A percentile compares a stretch with the other conserved stretches of the same genome.
These are phyloP conservation scores for Cenchrus purpureus DNA, from an alignment of 176 grass and related monocot genomes.

Conservation along the genomic window DNA sequence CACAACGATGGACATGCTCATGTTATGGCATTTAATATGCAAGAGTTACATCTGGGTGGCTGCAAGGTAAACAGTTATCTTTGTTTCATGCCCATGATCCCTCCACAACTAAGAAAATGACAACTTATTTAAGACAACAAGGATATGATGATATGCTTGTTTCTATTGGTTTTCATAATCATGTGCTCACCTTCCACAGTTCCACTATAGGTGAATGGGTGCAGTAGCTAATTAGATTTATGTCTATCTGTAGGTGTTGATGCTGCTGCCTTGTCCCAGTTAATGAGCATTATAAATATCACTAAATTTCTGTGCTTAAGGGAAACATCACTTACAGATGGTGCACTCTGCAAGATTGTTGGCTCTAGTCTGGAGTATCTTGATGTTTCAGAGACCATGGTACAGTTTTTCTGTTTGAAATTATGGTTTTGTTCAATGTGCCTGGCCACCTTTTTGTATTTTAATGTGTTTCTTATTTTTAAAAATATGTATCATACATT, in stretches of 20 bases:
- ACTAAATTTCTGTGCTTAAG: constrained; percentile 61
- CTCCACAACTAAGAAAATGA: constrained; percentile 2
- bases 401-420: constrained; percentile 43
- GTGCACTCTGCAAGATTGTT: constrained; percentile 52
- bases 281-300: constrained; percentile 48
- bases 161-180: not conserved
- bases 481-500: not conserved
- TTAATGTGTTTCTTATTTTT: constrained; percentile 12
- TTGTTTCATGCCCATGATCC: constrained; percentile 7
- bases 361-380: constrained; percentile 67
- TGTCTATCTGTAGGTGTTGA: constrained; percentile 42
- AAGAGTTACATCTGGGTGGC: constrained; percentile 63
- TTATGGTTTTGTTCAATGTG: not conserved
- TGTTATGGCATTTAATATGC: constrained; percentile 54
- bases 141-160: not conserved
- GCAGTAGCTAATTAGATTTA: constrained; percentile 28
- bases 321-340: constrained; percentile 66
- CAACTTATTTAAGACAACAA: not conserved
- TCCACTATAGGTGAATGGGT: not conserved
- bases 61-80: constrained; percentile 52
- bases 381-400: constrained; percentile 83
- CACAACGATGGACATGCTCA: constrained; percentile 29
- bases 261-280: constrained; percentile 52
- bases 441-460: constrained; percentile 28
- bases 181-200: not conserved